Evolutionary conservation across 129 eudicot genomes (phyloP).

Genomic region (Ambrosia trifida): DNA sequence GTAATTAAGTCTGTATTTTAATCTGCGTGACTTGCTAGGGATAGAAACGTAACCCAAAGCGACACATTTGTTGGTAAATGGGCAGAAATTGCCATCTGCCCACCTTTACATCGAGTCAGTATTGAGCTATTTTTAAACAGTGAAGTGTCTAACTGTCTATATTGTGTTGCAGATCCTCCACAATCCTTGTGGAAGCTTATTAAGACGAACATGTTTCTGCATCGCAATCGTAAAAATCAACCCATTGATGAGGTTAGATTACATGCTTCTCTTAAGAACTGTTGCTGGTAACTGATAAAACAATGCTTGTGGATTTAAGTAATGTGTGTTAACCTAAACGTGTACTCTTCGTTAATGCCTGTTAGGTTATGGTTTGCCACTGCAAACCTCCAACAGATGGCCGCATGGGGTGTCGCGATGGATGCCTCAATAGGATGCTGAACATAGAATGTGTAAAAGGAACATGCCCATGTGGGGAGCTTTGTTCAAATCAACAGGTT

Average conservation of each 20-base stretch:
- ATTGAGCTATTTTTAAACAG: constrained; percentile 6
- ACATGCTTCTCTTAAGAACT: neutral
- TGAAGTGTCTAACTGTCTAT: constrained; percentile 20
- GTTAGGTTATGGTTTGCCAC: constrained; percentile 91
- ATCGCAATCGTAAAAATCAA: constrained; percentile 77
- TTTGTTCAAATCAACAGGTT: constrained; percentile 95
- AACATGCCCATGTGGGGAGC: constrained; percentile 95
- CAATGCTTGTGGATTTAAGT: neutral
- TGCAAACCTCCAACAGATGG: constrained; percentile 82
- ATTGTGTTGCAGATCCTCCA: constrained; percentile 51
- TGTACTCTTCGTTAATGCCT: constrained; percentile 8
- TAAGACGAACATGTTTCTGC: constrained; percentile 77
- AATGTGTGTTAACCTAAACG: neutral
- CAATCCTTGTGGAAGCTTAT: constrained; percentile 75
- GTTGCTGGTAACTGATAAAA: neutral
- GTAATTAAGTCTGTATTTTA: neutral
- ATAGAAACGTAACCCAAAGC: neutral
- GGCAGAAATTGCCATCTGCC: neutral
- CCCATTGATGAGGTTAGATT: constrained; percentile 82
- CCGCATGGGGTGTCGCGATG: constrained; percentile 82
- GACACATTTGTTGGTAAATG: neutral
- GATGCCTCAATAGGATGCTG: constrained; percentile 90
- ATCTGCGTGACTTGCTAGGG: neutral
- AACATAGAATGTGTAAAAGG: constrained; percentile 93
- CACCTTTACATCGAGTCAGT: neutral